Evolutionary conservation across 176 grass and related monocot species (phyloP).

Genomic region (Hordeum marinum): DNA sequence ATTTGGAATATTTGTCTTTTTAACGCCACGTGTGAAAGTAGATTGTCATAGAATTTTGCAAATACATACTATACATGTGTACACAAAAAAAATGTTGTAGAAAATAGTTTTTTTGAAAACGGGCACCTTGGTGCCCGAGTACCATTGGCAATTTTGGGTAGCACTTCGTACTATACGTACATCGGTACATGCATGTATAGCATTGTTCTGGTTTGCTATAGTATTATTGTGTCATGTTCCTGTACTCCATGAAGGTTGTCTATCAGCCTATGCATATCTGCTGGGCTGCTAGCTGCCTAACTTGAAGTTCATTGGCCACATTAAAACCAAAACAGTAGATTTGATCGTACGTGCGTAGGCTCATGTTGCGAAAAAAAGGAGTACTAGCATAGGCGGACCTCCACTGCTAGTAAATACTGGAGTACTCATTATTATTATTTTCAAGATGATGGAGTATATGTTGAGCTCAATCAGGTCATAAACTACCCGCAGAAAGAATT

Average conservation of each 20-base stretch:
- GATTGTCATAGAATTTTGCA: too few species aligned
- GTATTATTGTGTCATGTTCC: not conserved
- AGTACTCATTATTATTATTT: not conserved
- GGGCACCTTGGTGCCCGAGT: too few species aligned
- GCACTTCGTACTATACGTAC: too few species aligned
- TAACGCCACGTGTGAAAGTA: too few species aligned
- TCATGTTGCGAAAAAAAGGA: not conserved
- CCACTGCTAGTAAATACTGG: not conserved
- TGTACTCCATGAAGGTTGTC: not conserved
- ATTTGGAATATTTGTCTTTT: too few species aligned
- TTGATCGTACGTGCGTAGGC: not conserved
- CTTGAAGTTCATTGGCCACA: not conserved
- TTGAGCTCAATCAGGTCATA: too few species aligned
- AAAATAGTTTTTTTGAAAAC: too few species aligned
- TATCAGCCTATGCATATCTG: not conserved
- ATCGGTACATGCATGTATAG: not conserved
- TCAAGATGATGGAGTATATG: too few species aligned
- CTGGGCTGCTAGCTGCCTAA: not conserved
- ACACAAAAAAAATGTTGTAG: too few species aligned
- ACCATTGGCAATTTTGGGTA: too few species aligned
- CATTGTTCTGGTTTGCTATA: not conserved
- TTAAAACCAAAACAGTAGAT: conserved; percentile 14
- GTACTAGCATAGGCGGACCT: not conserved
- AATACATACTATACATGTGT: too few species aligned
- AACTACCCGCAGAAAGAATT: too few species aligned